A percentile compares a stretch with the other conserved stretches of the same genome.
These are phyloP conservation scores for Fusarium pseudonygamai DNA, from an alignment of 2,329 filamentous ascomycete species.

Conservation along the genomic window DNA sequence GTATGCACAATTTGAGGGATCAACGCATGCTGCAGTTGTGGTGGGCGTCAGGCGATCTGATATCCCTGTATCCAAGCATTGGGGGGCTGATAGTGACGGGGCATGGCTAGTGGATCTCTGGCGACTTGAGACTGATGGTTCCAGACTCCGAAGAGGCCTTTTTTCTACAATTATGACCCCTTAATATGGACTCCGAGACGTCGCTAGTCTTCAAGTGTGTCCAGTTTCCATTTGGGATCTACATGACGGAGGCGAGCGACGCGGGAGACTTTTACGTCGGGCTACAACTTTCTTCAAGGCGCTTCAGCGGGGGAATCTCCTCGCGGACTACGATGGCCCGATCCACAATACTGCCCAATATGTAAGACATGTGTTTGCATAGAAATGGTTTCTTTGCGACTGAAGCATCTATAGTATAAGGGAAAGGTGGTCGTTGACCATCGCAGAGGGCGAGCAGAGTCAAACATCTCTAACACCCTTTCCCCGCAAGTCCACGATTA, in stretches of 20 bases:
- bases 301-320: not conserved
- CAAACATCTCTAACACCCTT: no score
- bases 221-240: not conserved
- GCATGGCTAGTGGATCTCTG: not conserved
- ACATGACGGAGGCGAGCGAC: not conserved
- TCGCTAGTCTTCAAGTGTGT: not conserved
- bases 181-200: not conserved
- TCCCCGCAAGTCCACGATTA: no score
- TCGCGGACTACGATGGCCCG: not conserved
- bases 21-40: not conserved
- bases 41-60: no score
- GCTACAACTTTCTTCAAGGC: not conserved
- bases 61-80: no score
- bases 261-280: accelerated
- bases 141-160: no score
- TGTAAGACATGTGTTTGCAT: accelerated
- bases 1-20: not conserved
- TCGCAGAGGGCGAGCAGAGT: not conserved
- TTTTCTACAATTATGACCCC: no score
- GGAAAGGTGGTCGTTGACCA: not conserved
- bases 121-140: not conserved
- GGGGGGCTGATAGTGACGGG: no score
- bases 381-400: no score
- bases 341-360: not conserved
- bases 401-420: not conserved